phyloP scores from a whole-genome alignment of 768 basidiomycete genomes.

The Kwoniella heveanensis region DNA sequence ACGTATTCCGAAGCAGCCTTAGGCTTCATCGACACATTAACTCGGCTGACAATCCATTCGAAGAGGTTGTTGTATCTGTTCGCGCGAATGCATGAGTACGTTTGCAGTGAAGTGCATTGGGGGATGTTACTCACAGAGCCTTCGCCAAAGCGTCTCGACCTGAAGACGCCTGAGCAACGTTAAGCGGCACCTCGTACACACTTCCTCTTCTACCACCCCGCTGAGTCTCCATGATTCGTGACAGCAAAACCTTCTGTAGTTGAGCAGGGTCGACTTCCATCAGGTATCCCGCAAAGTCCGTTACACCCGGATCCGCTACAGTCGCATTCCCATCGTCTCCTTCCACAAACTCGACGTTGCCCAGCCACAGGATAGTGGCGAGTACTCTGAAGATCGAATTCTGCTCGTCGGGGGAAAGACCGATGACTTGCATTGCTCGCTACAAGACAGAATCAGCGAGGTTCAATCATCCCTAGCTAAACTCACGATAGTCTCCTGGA shows the following conservation, averaged over 20 bases:
- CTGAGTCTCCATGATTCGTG: constrained; percentile 85
- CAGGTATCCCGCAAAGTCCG: constrained; percentile 91
- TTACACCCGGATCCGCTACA: constrained; percentile 80
- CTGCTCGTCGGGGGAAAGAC: constrained; percentile 81
- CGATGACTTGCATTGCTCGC: constrained; percentile 93
- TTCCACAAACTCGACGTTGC: constrained; percentile 88
- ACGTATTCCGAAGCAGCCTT: constrained; percentile 71
- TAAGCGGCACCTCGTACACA: constrained; percentile 91
- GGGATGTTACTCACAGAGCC: constrained; percentile 69
- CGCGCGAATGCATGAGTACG: background rate
- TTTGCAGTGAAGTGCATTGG: too few species aligned
- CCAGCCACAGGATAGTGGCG: constrained; percentile 89
- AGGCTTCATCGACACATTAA: constrained; percentile 96
- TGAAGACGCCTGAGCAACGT: constrained; percentile 83
- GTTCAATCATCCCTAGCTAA: background rate
- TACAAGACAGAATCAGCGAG: too few species aligned
- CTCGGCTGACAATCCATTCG: constrained; percentile 96
- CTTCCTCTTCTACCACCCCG: constrained; percentile 81
- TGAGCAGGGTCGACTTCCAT: constrained; percentile 79
- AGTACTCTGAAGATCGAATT: constrained; percentile 90
- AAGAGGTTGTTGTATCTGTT: constrained; percentile 86
- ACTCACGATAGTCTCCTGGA: constrained; percentile 80
- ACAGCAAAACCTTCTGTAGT: constrained; percentile 84
- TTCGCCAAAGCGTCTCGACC: constrained; percentile 91
- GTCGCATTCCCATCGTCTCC: constrained; percentile 84